These are phyloP conservation scores for Sindora glabra DNA, from an alignment of 306 rosid genomes.

Conservation along the genomic window DNA sequence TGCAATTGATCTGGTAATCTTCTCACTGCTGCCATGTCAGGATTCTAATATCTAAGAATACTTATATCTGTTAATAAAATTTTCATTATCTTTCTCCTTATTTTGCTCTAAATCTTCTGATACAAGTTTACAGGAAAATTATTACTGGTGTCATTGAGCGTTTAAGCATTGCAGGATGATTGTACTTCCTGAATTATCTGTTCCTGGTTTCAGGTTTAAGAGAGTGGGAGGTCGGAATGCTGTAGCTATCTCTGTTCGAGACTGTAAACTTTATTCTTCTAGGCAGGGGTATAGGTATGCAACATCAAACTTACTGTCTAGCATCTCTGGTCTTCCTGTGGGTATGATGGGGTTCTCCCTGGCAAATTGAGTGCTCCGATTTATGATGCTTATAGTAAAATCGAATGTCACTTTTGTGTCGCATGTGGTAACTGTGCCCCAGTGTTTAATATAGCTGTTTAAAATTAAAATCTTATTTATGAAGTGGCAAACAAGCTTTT, in stretches of 20 bases:
- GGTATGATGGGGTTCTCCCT: conserved; percentile 28
- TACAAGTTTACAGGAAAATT: not conserved
- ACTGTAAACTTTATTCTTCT: conserved; percentile 87
- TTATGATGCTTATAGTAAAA: conserved; percentile 4
- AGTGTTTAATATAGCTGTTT: too few species aligned
- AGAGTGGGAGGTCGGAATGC: conserved; percentile 87
- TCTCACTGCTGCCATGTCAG: not conserved
- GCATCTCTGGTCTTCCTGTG: conserved; percentile 61
- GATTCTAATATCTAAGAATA: not conserved
- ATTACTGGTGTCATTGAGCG: not conserved
- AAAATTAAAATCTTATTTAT: too few species aligned
- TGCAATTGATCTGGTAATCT: too few species aligned
- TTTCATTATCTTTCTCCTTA: not conserved
- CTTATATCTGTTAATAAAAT: not conserved
- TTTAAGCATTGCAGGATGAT: not conserved
- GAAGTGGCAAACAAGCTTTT: too few species aligned
- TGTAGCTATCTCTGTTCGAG: conserved; percentile 59
- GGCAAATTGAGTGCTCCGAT: conserved; percentile 6
- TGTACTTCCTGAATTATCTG: conserved; percentile 13
- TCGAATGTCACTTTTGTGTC: conserved; percentile 4
- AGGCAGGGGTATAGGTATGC: conserved; percentile 81
- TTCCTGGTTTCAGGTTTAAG: conserved; percentile 58
- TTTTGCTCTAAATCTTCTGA: not conserved
- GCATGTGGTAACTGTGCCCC: not conserved
- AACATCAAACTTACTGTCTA: conserved; percentile 52